Percentiles rank a stretch among this genome's conserved stretches.
Conservation (phyloP, 164 flowering plant species). For the Liquidambar formosana region DNA sequence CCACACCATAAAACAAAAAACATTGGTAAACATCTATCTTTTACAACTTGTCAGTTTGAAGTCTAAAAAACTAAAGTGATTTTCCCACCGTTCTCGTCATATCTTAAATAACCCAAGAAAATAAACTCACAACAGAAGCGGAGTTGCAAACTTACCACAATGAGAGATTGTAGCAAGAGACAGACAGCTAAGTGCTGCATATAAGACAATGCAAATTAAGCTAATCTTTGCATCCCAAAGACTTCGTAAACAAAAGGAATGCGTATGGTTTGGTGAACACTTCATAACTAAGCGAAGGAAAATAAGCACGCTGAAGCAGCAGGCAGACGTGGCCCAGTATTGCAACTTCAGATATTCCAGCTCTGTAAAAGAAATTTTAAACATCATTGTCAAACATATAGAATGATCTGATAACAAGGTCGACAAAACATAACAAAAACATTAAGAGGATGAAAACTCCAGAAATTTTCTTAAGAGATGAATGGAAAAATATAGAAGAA, state of each 20-base stretch:
- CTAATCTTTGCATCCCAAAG: constrained; percentile 27
- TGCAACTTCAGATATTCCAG: constrained; percentile 62
- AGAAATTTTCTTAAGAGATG: background rate
- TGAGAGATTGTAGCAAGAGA: constrained; percentile 48
- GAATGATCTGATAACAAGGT: background rate
- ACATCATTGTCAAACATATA: constrained; percentile 12
- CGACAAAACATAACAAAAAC: background rate
- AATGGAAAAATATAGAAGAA: background rate
- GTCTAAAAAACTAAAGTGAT: background rate
- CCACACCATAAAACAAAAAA: background rate
- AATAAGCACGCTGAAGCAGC: constrained; percentile 65
- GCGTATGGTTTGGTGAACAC: constrained; percentile 9
- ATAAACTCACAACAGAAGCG: background rate
- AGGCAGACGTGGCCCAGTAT: constrained; percentile 68
- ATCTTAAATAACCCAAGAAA: background rate
- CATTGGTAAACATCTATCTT: no score
- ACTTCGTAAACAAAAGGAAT: constrained; percentile 6
- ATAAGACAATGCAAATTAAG: constrained; percentile 30
- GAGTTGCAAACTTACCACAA: constrained; percentile 37
- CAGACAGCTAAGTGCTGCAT: constrained; percentile 34
- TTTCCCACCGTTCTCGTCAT: background rate
- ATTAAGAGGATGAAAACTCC: background rate
- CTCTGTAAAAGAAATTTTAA: constrained; percentile 42
- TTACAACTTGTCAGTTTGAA: background rate
- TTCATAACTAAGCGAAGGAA: constrained; percentile 38